phyloP scores from a whole-genome alignment of 2,329 filamentous ascomycete genomes.

The Colletotrichum limetticola region DNA sequence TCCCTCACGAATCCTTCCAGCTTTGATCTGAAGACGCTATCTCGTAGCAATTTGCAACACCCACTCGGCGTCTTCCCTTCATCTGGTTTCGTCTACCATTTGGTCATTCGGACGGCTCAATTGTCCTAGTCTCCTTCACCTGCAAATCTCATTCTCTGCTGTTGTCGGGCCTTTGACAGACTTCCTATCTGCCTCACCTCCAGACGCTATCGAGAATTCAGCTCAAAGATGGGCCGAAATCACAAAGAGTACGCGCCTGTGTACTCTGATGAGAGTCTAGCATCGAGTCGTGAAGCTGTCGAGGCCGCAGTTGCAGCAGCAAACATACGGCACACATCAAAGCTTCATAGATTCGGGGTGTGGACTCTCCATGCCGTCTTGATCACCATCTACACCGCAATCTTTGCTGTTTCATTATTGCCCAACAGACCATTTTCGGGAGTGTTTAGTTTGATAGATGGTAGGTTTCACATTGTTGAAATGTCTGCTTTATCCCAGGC shows the following conservation, averaged over 20 bases:
- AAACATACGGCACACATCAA: neutral
- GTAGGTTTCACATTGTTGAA: neutral
- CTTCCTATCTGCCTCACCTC: neutral
- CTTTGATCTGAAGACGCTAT: neutral
- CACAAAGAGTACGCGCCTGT: constrained; percentile 12
- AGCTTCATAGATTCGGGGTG: neutral
- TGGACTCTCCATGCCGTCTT: constrained; percentile 23
- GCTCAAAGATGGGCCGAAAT: neutral
- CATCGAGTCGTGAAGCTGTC: constrained; percentile 14
- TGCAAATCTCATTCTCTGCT: no score
- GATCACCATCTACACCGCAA: constrained; percentile 8
- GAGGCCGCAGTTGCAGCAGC: neutral
- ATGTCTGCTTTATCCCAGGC: no score
- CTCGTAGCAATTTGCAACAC: neutral
- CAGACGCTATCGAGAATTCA: neutral
- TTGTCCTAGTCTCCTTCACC: no score
- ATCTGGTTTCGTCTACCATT: neutral
- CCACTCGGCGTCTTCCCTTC: neutral
- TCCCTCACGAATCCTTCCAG: neutral
- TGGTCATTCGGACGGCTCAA: neutral
- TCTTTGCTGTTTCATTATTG: constrained; percentile 1
- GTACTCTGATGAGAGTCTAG: constrained; percentile 12
- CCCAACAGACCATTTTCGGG: neutral
- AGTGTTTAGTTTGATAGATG: constrained; percentile 26
- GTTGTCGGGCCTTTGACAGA: neutral